Evolutionary conservation across 306 rosid species (phyloP).

Genomic region (Senna siamea): DNA sequence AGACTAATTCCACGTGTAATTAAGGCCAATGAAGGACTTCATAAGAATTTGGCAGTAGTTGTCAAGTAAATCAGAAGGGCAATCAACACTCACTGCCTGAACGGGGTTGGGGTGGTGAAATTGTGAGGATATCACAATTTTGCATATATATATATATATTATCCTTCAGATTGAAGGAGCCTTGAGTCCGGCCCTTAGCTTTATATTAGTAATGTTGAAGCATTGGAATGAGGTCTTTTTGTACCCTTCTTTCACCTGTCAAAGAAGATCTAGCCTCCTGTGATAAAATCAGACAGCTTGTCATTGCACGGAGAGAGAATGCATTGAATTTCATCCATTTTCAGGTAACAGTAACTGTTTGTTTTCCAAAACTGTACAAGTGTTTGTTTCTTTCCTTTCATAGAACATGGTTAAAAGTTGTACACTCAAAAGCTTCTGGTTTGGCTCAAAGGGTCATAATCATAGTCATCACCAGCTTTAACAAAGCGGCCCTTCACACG

Average conservation of each 20-base stretch:
- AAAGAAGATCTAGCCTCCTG: slow-evolving; percentile 45
- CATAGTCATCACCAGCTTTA: slow-evolving; percentile 48
- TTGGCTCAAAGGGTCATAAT: slow-evolving; percentile 65
- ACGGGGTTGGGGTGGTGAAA: not conserved
- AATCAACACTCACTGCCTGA: not conserved
- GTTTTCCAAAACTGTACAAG: slow-evolving; percentile 33
- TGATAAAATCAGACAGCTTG: slow-evolving; percentile 60
- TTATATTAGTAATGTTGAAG: not conserved
- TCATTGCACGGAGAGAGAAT: slow-evolving; percentile 49
- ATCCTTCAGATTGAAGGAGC: not conserved
- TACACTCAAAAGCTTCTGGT: slow-evolving; percentile 71
- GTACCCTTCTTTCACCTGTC: not conserved
- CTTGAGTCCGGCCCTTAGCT: not conserved
- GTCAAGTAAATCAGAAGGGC: not conserved
- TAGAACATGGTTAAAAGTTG: slow-evolving; percentile 43
- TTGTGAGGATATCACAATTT: not conserved
- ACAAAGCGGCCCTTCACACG: slow-evolving; percentile 17
- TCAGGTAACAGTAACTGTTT: slow-evolving; percentile 16
- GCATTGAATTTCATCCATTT: slow-evolving; percentile 48
- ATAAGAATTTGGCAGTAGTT: not conserved
- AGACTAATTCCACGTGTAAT: not conserved
- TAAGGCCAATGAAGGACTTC: not conserved
- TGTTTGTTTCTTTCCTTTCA: slow-evolving; percentile 40
- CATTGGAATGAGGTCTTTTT: not conserved
- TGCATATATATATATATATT: not conserved